Percentiles rank a stretch among this genome's conserved stretches.
These are phyloP conservation scores for Pleoardoris graminearum DNA, from an alignment of 2,329 filamentous ascomycete species.

Conservation along the genomic window DNA sequence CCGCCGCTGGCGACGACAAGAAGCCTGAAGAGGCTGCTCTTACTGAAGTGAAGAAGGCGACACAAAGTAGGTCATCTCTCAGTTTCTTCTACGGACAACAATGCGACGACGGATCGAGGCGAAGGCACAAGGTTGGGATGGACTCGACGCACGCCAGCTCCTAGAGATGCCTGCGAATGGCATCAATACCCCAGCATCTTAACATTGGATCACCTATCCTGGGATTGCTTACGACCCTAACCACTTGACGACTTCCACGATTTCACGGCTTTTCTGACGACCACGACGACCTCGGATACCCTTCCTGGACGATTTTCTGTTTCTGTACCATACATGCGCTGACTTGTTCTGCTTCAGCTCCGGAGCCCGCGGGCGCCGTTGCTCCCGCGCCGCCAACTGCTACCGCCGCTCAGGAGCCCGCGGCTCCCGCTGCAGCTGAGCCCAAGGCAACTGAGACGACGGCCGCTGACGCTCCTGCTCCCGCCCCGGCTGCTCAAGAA, in stretches of 20 bases:
- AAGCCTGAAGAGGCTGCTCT: slow-evolving; percentile 34
- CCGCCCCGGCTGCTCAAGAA: slow-evolving; percentile 19
- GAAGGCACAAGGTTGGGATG: slow-evolving; percentile 23
- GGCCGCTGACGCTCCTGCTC: slow-evolving; percentile 18
- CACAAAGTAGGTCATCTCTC: slow-evolving; percentile 38
- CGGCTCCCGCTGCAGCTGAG: slow-evolving; percentile 20
- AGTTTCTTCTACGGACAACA: slow-evolving; percentile 15
- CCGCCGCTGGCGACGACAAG: slow-evolving; percentile 25
- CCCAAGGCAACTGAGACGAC: slow-evolving; percentile 22
- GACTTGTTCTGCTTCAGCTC: slow-evolving; percentile 26
- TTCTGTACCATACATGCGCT: slow-evolving; percentile 25
- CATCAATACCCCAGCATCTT: background rate
- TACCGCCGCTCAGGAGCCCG: slow-evolving; percentile 26
- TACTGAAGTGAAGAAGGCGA: slow-evolving; percentile 40
- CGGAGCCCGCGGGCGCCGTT: slow-evolving; percentile 37
- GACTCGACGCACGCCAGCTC: slow-evolving; percentile 8
- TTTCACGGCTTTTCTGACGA: slow-evolving; percentile 1
- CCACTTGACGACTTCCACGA: slow-evolving; percentile 7
- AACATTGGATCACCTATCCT: background rate
- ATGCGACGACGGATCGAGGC: slow-evolving; percentile 25
- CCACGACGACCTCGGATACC: background rate
- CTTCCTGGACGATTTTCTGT: slow-evolving; percentile 12
- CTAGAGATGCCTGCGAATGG: background rate
- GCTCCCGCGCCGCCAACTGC: slow-evolving; percentile 36
- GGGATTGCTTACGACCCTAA: background rate